A percentile compares a stretch with the other conserved stretches of the same genome.
Conservation (phyloP, 805 yeast species). For the Candida incommunis region DNA sequence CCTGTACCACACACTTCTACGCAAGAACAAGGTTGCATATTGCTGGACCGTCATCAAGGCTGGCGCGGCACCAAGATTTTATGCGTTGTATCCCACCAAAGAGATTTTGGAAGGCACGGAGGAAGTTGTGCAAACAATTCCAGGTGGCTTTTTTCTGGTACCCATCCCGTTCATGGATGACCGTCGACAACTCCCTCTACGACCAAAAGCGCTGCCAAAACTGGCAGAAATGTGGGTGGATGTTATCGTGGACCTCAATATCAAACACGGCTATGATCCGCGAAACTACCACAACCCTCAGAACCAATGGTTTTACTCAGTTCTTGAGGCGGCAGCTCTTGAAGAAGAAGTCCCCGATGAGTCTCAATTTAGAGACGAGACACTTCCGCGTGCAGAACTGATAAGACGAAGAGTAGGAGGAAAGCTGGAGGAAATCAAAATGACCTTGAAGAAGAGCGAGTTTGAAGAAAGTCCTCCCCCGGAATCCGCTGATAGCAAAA, state of each 20-base stretch:
- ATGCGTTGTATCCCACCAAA: neutral
- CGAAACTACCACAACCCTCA: slow-evolving; percentile 2
- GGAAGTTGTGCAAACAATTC: neutral
- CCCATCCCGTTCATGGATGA: slow-evolving; percentile 2
- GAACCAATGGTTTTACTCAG: slow-evolving; percentile 1
- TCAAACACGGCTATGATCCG: slow-evolving; percentile 2
- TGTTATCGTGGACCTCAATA: neutral
- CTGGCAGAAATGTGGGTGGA: neutral
- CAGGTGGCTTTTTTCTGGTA: slow-evolving; percentile 2
- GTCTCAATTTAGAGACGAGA: neutral
- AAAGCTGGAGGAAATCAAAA: neutral
- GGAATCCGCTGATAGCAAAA: neutral
- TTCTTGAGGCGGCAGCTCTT: slow-evolving; percentile 1
- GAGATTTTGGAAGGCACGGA: neutral
- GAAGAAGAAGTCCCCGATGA: slow-evolving; percentile 1
- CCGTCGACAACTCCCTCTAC: neutral
- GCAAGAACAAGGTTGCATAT: slow-evolving; percentile 2
- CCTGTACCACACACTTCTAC: neutral
- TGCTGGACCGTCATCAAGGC: slow-evolving; percentile 2
- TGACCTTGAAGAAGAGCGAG: neutral
- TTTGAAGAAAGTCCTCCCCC: neutral
- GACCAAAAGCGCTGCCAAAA: neutral
- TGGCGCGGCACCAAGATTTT: neutral
- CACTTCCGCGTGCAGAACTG: neutral
- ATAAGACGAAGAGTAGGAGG: neutral